Conservation (phyloP, 805 yeast genomes). For the Candida silvicultrix region DNA sequence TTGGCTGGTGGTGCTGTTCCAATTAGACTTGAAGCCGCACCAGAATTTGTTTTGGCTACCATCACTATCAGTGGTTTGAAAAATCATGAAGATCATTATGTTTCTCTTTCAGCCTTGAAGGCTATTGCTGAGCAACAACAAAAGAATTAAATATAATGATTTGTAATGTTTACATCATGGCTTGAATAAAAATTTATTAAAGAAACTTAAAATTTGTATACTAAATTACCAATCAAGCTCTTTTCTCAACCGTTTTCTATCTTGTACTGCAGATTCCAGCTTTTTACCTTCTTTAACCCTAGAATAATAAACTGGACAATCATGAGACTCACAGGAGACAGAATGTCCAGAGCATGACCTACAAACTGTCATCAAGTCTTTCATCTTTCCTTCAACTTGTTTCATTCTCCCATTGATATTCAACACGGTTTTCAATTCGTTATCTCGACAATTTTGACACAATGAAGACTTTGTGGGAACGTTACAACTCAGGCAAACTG, state of each 20-base stretch:
- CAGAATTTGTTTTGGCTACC: slow-evolving; percentile 35
- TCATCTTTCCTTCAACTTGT: slow-evolving; percentile 21
- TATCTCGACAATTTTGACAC: slow-evolving; percentile 28
- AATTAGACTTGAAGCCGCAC: slow-evolving; percentile 25
- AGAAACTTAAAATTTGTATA: too few relatives aligned
- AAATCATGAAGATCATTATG: slow-evolving; percentile 47
- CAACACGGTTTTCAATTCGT: slow-evolving; percentile 31
- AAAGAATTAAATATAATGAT: too few relatives aligned
- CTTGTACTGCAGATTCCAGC: slow-evolving; percentile 15
- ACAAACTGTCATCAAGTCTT: slow-evolving; percentile 28
- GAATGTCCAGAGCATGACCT: slow-evolving; percentile 29
- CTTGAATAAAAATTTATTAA: too few relatives aligned
- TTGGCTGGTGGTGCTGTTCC: slow-evolving; percentile 61
- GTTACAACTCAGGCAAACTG: slow-evolving; percentile 23
- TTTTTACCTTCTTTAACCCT: slow-evolving; percentile 36
- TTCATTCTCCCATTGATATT: slow-evolving; percentile 24
- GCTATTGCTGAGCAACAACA: not conserved
- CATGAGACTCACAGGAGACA: slow-evolving; percentile 50
- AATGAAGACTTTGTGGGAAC: slow-evolving; percentile 15
- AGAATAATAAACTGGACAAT: slow-evolving; percentile 57
- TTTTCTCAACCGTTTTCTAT: slow-evolving; percentile 2
- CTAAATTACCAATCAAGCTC: slow-evolving; percentile 10
- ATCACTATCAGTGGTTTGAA: slow-evolving; percentile 51
- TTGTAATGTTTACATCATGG: too few relatives aligned
- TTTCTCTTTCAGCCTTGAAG: slow-evolving; percentile 32